Evolutionary conservation across 2,329 filamentous ascomycete species (phyloP), one percentile per base, ranked within the genome.

Genomic region (Xylaria multiplex): DNA sequence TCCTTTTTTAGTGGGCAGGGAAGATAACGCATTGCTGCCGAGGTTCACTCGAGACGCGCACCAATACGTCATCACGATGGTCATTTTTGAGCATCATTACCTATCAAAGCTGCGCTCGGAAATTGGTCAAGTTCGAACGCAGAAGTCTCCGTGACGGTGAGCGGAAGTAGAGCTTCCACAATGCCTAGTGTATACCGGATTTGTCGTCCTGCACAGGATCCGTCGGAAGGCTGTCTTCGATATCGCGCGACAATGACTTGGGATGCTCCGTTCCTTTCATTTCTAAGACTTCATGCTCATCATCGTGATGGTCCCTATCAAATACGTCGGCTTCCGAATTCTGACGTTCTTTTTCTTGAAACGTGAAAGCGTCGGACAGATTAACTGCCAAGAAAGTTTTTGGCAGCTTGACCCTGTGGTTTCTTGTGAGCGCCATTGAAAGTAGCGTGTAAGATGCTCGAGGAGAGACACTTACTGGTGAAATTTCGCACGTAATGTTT

Each of bases 401-500:
- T 59, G 88, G 88, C 13, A 90, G 75, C 80, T 90, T 90, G 71
- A 90, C 88, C 75, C 87, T 89, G 64, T 64, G 49, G 62, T 67
- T 60, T 46, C 46, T 59, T 66, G 64, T 72, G 27, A 70, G 70
- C 42, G 45, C 9, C 13, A 37, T 32, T 37, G 42, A 54, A 48
- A 14, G 55, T 35, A 64, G 27, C 43, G 53, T 63, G 48, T 59
- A 45, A 55, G 56, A 19, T 24, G 30, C 22, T 11, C 13, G 54
- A 57, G 27, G 27, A 57, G 40, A 42, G 53, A 64, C 65, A 84
- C 91, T 82, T 85, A 95, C 91, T 93, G 93, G 76, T 97, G 92
- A 76, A 99, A 98, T 75, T 97, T 98, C 56, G 92, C 95, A 71
- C 94, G 89, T 69, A 99, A 82, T 1, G 94, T 98, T 80, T 97